Base-by-base conservation (phyloP, 139 green algal species). In the Gonium pectorale region DNA sequence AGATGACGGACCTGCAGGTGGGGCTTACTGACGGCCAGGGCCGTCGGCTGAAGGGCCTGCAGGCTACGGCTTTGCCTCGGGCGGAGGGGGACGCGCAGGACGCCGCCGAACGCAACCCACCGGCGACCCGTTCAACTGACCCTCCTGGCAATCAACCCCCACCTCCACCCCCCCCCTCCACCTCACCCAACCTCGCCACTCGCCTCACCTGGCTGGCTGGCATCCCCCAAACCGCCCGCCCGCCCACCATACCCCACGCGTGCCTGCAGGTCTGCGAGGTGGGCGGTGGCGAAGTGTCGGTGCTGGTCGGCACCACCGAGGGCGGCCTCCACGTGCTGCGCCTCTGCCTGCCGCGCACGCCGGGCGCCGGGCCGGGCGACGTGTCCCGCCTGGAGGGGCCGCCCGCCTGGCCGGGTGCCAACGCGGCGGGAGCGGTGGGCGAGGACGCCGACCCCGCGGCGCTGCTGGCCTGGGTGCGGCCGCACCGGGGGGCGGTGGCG, bases 1-100 rank as follows among this genome's bases (percentile, higher is more conserved):
- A 62, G 29, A 84, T 84, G 78, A 84, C 78, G 8, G 78, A 84
- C 64, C 63, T 84, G 62, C 59, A 71, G 13, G 73, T 81, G 73
- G 56, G 73, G 2, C 33, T 5, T n/a, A n/a, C n/a, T n/a, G n/a
- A n/a, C n/a, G n/a, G n/a, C n/a, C n/a, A n/a, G n/a, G n/a, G n/a
- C n/a, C 17, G 49, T 15, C 49, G 17, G 49, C 19, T 56, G 49
- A 19, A 56, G 19, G 49, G 49, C 17, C 49, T 26, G 17, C 17
- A 19, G 17, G 49, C 17, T 26, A 56, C 17, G n/a, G n/a, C n/a
- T n/a, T n/a, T n/a, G n/a, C n/a, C n/a, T n/a, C n/a, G n/a, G n/a
- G n/a, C n/a, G n/a, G n/a, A n/a, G n/a, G n/a, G n/a, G n/a, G n/a
- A n/a, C n/a, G n/a, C n/a, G n/a, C n/a, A n/a, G n/a, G n/a, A n/a